A percentile compares a stretch with the other conserved stretches of the same genome.
Conservation (phyloP, 768 basidiomycete genomes). For the Trametes villosa region DNA sequence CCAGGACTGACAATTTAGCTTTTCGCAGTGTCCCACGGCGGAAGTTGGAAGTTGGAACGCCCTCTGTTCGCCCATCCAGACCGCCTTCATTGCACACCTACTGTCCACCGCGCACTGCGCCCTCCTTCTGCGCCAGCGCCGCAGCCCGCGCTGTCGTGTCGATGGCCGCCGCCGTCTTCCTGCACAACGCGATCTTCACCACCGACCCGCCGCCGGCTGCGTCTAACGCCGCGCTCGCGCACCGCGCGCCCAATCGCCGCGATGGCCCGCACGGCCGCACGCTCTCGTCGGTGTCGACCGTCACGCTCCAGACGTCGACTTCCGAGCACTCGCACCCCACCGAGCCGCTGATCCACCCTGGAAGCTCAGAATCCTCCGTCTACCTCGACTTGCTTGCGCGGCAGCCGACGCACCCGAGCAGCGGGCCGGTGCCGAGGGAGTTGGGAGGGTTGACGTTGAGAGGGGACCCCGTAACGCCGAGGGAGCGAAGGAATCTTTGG, state of each 20-base stretch:
- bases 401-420: slow-evolving; percentile 50
- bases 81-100: too few species aligned
- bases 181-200: slow-evolving; percentile 57
- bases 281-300: slow-evolving; percentile 35
- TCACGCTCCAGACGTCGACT: slow-evolving; percentile 33
- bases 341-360: slow-evolving; percentile 36
- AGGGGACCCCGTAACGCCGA: slow-evolving; percentile 36
- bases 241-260: slow-evolving; percentile 7
- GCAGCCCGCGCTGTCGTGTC: background rate
- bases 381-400: slow-evolving; percentile 44
- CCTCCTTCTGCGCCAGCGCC: too few species aligned
- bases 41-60: background rate
- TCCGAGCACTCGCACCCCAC: slow-evolving; percentile 38
- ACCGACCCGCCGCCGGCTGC: slow-evolving; percentile 28
- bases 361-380: slow-evolving; percentile 32
- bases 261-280: slow-evolving; percentile 28
- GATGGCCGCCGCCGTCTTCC: slow-evolving; percentile 61
- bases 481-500: slow-evolving; percentile 38
- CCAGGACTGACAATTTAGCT: slow-evolving; percentile 14
- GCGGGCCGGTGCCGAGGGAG: slow-evolving; percentile 37
- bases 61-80: too few species aligned
- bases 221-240: slow-evolving; percentile 4
- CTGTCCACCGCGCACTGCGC: too few species aligned
- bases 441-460: slow-evolving; percentile 33
- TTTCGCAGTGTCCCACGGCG: background rate